Evolutionary conservation across 2,329 filamentous ascomycete genomes (phyloP).

Genomic region (Fusarium camptoceras): DNA sequence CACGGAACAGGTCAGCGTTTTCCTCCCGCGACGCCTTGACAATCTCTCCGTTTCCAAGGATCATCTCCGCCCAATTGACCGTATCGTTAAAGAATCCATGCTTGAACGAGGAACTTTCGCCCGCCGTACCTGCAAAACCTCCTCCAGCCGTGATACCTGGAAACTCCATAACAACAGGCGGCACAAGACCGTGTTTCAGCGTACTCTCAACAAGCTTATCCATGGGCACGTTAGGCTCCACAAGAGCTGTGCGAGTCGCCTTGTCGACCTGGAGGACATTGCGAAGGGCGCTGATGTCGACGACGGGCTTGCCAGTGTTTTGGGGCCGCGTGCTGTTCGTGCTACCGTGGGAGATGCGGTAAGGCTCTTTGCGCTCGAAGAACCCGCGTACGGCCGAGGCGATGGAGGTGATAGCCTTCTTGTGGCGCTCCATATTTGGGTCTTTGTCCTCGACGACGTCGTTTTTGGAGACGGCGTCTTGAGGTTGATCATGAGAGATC

Average conservation of each 20-base stretch:
- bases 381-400: slow-evolving; percentile 59
- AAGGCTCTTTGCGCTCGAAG: slow-evolving; percentile 62
- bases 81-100: slow-evolving; percentile 74
- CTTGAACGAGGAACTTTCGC: slow-evolving; percentile 76
- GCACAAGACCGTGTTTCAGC: slow-evolving; percentile 66
- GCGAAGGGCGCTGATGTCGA: slow-evolving; percentile 76
- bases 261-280: slow-evolving; percentile 72
- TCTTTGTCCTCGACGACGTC: background rate
- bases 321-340: slow-evolving; percentile 78
- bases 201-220: slow-evolving; percentile 70
- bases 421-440: slow-evolving; percentile 57
- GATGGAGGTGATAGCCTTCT: slow-evolving; percentile 57
- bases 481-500: slow-evolving; percentile 12
- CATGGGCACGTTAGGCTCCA: slow-evolving; percentile 78
- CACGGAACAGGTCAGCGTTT: slow-evolving; percentile 70
- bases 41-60: slow-evolving; percentile 70
- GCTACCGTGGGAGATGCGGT: slow-evolving; percentile 80
- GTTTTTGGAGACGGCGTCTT: slow-evolving; percentile 13
- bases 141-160: slow-evolving; percentile 77
- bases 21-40: slow-evolving; percentile 65
- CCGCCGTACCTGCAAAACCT: slow-evolving; percentile 73
- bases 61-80: slow-evolving; percentile 71
- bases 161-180: slow-evolving; percentile 77
- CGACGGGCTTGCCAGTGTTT: slow-evolving; percentile 62
- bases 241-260: slow-evolving; percentile 65